Conservation (phyloP, 2,329 filamentous ascomycete species). For the Microdochium bolleyi region DNA sequence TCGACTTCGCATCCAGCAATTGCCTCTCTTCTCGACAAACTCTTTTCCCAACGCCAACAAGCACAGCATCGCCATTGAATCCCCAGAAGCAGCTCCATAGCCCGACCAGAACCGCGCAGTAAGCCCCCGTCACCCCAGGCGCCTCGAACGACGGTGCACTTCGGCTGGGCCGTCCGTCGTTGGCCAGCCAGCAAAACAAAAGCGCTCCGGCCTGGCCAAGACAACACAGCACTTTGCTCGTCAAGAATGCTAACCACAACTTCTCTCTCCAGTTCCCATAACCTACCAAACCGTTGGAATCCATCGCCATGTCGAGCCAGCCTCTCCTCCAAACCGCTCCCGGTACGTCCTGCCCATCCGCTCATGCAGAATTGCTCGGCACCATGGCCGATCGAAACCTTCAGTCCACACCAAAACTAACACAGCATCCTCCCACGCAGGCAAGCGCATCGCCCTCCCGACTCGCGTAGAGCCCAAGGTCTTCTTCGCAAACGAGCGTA, state of each 20-base stretch:
- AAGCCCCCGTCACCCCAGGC: too few species aligned
- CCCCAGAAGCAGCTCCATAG: background rate
- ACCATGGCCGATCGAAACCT: constrained; percentile 2
- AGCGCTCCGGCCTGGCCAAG: too few species aligned
- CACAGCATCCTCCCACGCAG: constrained; percentile 35
- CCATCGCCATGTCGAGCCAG: constrained; percentile 76
- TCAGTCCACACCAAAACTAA: constrained; percentile 6
- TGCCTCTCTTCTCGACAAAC: background rate
- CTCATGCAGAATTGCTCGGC: background rate
- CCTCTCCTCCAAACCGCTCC: constrained; percentile 91
- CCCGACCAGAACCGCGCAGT: background rate
- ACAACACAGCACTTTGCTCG: too few species aligned
- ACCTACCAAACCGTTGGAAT: background rate
- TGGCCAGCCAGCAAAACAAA: too few species aligned
- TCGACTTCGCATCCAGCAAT: background rate
- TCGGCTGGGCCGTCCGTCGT: too few species aligned
- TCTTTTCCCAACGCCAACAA: background rate
- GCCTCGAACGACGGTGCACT: too few species aligned
- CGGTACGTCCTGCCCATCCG: constrained; percentile 44
- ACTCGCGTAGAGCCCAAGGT: constrained; percentile 98
- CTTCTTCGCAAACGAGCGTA: constrained; percentile 99
- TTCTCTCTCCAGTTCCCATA: background rate
- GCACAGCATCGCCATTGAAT: background rate
- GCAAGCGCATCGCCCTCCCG: constrained; percentile 96
- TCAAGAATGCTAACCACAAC: background rate